phyloP scores from a whole-genome alignment of 2,329 filamentous ascomycete species.

The Aaosphaeria arxii region DNA sequence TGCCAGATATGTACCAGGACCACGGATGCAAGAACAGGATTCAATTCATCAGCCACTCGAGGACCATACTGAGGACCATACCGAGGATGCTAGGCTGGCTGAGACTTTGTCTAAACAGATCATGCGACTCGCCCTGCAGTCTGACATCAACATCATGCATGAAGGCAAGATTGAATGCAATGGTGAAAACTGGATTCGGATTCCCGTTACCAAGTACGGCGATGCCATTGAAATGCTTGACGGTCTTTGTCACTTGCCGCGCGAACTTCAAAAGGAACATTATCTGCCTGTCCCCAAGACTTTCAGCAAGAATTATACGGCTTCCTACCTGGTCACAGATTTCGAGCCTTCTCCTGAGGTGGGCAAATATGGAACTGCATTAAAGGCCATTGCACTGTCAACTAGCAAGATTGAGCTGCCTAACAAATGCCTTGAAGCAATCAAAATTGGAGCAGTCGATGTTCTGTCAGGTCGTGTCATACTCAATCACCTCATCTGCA shows the following conservation, averaged over 20 bases:
- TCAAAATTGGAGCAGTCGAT: conserved; percentile 33
- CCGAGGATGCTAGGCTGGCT: conserved; percentile 23
- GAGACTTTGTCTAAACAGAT: conserved; percentile 19
- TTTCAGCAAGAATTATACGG: conserved; percentile 17
- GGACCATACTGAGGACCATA: background rate
- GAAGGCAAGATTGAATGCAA: conserved; percentile 20
- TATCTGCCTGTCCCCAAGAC: conserved; percentile 24
- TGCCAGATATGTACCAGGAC: too few relatives aligned
- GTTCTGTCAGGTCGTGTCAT: conserved; percentile 27
- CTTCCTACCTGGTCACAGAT: conserved; percentile 12
- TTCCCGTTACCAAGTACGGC: conserved; percentile 18
- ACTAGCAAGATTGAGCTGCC: conserved; percentile 27
- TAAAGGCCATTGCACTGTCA: conserved; percentile 20
- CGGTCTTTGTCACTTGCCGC: conserved; percentile 24
- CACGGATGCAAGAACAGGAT: too few relatives aligned
- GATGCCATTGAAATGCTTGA: conserved; percentile 17
- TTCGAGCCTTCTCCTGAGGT: conserved; percentile 19
- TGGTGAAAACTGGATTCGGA: conserved; percentile 23
- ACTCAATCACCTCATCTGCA: conserved; percentile 30
- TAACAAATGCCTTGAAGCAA: conserved; percentile 19
- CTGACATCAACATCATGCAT: conserved; percentile 24
- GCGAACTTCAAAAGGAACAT: conserved; percentile 18
- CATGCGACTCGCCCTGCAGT: conserved; percentile 24
- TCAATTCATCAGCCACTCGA: too few relatives aligned
- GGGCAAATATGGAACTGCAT: conserved; percentile 7